These are phyloP conservation scores for Tolypocladium endophyticum DNA, from an alignment of 2,329 filamentous ascomycete genomes.

Conservation along the genomic window DNA sequence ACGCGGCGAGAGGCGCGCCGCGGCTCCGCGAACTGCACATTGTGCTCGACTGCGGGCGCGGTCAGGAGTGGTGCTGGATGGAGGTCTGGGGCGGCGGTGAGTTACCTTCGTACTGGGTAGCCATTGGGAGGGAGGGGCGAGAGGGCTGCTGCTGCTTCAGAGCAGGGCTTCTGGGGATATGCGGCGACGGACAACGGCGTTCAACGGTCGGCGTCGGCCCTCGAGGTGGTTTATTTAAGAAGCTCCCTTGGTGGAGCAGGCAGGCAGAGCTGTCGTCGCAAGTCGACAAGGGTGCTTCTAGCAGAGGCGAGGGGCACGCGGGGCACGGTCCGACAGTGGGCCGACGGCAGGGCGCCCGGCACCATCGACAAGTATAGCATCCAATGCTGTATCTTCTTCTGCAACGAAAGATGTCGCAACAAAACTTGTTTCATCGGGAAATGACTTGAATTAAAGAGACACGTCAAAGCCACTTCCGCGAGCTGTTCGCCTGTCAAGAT, in stretches of 20 bases:
- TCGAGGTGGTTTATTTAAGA: not conserved
- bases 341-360: not conserved
- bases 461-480: not conserved
- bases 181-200: not conserved
- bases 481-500: too few relatives aligned
- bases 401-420: not conserved
- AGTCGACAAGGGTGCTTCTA: not conserved
- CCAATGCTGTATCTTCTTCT: not conserved
- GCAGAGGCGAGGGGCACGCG: not conserved
- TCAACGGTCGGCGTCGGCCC: not conserved
- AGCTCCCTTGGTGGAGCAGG: not conserved
- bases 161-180: not conserved
- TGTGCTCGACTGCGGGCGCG: conserved; percentile 47
- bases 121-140: conserved; percentile 26
- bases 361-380: too few relatives aligned
- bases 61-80: not conserved
- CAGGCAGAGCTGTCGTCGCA: conserved; percentile 7
- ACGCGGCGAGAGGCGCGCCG: conserved; percentile 38
- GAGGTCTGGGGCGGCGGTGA: not conserved
- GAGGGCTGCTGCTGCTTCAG: not conserved
- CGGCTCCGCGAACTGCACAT: conserved; percentile 36
- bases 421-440: not conserved
- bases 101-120: conserved; percentile 47
- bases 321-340: not conserved
- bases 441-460: not conserved